These are phyloP conservation scores for Dendrocalamus sinicus DNA, from an alignment of 176 grass and related monocot genomes.

Conservation along the genomic window DNA sequence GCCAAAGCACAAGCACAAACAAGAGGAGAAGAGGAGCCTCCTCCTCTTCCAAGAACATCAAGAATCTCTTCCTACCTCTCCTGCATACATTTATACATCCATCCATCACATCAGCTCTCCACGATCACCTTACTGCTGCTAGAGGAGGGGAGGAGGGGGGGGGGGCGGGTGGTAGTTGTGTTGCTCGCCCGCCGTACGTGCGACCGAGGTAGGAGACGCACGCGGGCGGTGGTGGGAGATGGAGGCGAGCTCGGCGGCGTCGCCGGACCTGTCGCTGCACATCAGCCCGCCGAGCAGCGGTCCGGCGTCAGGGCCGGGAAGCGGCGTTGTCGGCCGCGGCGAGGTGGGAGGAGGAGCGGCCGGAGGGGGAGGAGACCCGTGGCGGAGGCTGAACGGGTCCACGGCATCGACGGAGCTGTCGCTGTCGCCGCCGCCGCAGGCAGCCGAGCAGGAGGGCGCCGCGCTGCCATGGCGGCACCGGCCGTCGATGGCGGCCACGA, in stretches of 20 bases:
- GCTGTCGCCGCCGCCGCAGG: conserved; percentile 61
- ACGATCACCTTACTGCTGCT: not conserved
- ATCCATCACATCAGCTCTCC: conserved; percentile 29
- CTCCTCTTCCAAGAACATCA: conserved; percentile 38
- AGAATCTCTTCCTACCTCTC: conserved; percentile 33
- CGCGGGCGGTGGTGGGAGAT: conserved; percentile 35
- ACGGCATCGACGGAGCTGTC: conserved; percentile 79
- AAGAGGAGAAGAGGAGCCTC: not conserved
- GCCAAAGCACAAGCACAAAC: conserved; percentile 53
- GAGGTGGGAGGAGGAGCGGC: not conserved
- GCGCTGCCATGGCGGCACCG: conserved; percentile 55
- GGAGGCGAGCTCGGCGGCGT: conserved; percentile 63
- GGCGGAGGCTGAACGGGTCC: conserved; percentile 53
- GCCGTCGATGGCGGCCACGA: conserved; percentile 9
- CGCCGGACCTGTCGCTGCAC: conserved; percentile 94
- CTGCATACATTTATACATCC: conserved; percentile 19
- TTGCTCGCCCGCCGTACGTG: not conserved
- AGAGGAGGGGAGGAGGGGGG: not conserved
- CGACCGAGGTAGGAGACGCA: conserved; percentile 12
- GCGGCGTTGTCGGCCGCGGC: conserved; percentile 12
- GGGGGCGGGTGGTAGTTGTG: not conserved
- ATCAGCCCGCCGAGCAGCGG: conserved; percentile 73
- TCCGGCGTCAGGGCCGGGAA: conserved; percentile 15
- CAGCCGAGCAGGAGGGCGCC: conserved; percentile 42
- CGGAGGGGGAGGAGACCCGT: conserved; percentile 38